Base-by-base conservation (phyloP, 139 green algal species). In the Micractinium sp. region DNA sequence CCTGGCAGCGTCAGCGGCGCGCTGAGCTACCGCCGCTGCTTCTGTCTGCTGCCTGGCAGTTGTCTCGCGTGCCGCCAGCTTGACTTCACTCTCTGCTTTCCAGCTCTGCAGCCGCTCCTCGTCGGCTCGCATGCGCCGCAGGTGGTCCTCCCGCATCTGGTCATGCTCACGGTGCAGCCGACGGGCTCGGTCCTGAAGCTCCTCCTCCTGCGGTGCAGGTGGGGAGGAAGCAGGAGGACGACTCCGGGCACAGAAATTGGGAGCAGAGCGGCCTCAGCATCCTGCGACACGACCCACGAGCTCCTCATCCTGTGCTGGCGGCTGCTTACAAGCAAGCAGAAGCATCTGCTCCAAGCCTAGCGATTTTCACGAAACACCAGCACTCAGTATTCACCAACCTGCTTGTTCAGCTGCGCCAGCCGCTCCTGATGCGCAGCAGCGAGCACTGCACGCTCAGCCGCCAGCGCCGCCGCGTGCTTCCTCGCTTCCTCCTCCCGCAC, bases 41-140 rank as follows among this genome's bases (percentile, higher is more conserved):
- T 89, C 75, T 7, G 36, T 12, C 75, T 89, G 78, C 63, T n/a
- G 61, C 61, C 29, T 35, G 0, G 41, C 86, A 1, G 56, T 38
- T 1, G 60, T 33, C 35, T 63, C 39, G 4, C 16, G 23, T 12
- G 61, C 35, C 15, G 56, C 36, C 35, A 85, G 56, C 27, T 27
- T 61, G 0, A 56, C 38, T 60, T 89, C 75, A 15, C 27, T 31
- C 27, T 81, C 35, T 18, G 66, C 78, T 66, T 53, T 69, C 86
- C 78, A 86, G 12, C 36, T 33, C 19, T 61, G 33, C 63, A 86
- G 77, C 60, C 39, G 77, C 63, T 90, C 86, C 77, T 90, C 77
- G 3, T 86, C 77, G 9, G 61, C 86, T 2, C 78, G 77, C 38
- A 86, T 61, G 36, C 77, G 76, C 4, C 63, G 76, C 60, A 80